Percentiles rank a stretch among this genome's conserved stretches.
These are phyloP conservation scores for Boletus rufocinnamomeus DNA, from an alignment of 768 basidiomycete genomes.

Conservation along the genomic window DNA sequence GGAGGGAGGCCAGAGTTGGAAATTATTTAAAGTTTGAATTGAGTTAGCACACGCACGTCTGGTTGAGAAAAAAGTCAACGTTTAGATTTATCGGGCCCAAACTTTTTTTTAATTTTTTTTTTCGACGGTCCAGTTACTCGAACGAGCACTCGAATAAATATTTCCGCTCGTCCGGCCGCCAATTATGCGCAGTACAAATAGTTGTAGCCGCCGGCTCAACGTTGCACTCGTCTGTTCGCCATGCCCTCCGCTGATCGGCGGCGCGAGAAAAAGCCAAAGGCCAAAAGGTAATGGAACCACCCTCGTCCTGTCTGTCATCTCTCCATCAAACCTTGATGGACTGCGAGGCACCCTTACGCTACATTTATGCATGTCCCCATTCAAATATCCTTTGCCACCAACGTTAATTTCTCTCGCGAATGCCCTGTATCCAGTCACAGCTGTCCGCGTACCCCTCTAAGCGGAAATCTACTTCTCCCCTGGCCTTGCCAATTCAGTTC, in stretches of 20 bases:
- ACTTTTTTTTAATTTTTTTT: background rate
- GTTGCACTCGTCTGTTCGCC: background rate
- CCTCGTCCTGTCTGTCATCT: background rate
- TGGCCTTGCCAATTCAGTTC: constrained; percentile 2
- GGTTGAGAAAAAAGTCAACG: constrained; percentile 11
- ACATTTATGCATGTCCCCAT: constrained; percentile 4
- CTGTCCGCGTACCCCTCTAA: constrained; percentile 1
- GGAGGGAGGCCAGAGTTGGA: constrained; percentile 24
- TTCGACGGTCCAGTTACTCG: too few relatives aligned
- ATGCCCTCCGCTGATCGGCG: constrained; percentile 19
- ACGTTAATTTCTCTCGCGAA: constrained; percentile 24
- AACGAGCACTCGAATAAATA: too few relatives aligned
- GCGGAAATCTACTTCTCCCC: constrained; percentile 1
- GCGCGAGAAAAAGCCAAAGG: constrained; percentile 19
- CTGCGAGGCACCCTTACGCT: constrained; percentile 16
- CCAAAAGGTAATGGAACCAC: constrained; percentile 22
- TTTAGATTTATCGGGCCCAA: constrained; percentile 27
- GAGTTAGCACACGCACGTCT: constrained; percentile 41
- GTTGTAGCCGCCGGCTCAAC: constrained; percentile 1
- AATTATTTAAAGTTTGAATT: constrained; percentile 62
- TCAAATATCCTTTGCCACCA: constrained; percentile 10
- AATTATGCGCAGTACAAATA: background rate
- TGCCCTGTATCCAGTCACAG: constrained; percentile 8
- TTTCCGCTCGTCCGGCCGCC: constrained; percentile 25
- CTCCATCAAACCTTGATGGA: constrained; percentile 32